These are phyloP conservation scores for Kurtzmaniella natalensis DNA, from an alignment of 1,139 yeast genomes.

Conservation along the genomic window DNA sequence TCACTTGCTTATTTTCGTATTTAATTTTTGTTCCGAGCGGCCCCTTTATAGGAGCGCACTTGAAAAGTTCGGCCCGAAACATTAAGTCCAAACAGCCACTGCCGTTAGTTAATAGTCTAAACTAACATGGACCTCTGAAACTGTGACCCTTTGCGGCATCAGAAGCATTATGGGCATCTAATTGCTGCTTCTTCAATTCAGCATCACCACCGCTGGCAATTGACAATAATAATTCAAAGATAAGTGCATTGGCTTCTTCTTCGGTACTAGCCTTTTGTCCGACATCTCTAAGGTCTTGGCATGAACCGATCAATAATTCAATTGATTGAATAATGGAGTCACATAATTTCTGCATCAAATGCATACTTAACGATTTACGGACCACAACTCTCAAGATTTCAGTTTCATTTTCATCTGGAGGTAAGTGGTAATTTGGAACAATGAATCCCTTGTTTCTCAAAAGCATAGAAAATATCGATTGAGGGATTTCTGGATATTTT, in stretches of 20 bases:
- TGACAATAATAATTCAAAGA: conserved; percentile 31
- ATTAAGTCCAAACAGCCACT: too few relatives aligned
- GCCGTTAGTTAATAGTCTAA: too few relatives aligned
- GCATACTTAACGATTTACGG: conserved; percentile 65
- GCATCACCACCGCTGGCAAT: conserved; percentile 38
- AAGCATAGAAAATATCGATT: conserved; percentile 65
- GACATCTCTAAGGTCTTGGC: conserved; percentile 23
- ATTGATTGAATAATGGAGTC: conserved; percentile 56
- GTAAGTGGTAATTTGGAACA: conserved; percentile 85
- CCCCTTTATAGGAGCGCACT: too few relatives aligned
- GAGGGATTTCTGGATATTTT: conserved; percentile 80
- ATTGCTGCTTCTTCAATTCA: conserved; percentile 23
- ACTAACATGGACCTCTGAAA: conserved; percentile 53
- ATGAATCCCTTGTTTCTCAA: conserved; percentile 83
- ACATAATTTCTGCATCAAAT: conserved; percentile 69
- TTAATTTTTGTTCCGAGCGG: too few relatives aligned
- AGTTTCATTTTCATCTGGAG: conserved; percentile 48
- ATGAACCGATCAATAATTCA: conserved; percentile 46
- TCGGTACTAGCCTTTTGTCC: conserved; percentile 15
- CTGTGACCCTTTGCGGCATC: conserved; percentile 35
- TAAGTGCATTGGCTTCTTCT: conserved; percentile 17
- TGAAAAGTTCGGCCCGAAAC: too few relatives aligned
- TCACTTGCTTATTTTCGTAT: too few relatives aligned
- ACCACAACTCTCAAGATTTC: conserved; percentile 87
- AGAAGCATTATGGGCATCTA: conserved; percentile 16